phyloP scores from a whole-genome alignment of 495 filamentous ascomycete genomes.

The Annulohypoxylon moriforme region DNA sequence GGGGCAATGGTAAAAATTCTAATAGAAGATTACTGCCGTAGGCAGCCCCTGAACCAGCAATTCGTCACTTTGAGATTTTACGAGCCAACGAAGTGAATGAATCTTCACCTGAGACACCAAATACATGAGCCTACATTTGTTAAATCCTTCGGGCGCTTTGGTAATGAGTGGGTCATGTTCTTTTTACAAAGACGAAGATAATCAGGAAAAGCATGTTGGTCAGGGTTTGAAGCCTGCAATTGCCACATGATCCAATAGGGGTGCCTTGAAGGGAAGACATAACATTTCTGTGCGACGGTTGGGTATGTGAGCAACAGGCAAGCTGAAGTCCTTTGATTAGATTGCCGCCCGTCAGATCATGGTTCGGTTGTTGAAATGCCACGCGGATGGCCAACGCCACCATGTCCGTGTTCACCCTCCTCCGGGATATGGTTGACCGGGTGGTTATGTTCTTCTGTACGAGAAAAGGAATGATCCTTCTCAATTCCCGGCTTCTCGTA shows the following conservation, averaged over 20 bases:
- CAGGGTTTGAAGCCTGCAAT: constrained; percentile 14
- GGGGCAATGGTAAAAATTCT: constrained; percentile 21
- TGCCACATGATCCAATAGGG: constrained; percentile 29
- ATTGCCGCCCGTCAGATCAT: constrained; percentile 35
- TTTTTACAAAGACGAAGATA: constrained; percentile 6
- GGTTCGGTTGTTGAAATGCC: constrained; percentile 19
- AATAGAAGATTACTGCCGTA: constrained; percentile 17
- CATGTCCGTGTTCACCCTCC: background rate
- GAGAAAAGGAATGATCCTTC: constrained; percentile 7
- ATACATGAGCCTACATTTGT: background rate
- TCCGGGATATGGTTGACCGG: background rate
- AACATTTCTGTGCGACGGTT: constrained; percentile 23
- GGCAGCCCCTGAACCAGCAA: constrained; percentile 3
- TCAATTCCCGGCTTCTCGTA: constrained; percentile 1
- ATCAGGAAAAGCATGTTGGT: constrained; percentile 27
- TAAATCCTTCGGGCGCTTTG: constrained; percentile 23
- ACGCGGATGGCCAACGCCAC: constrained; percentile 24
- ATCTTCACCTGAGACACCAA: constrained; percentile 8
- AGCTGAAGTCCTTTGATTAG: constrained; percentile 21
- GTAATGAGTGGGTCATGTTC: constrained; percentile 15
- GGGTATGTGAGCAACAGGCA: constrained; percentile 14
- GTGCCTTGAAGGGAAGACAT: constrained; percentile 14
- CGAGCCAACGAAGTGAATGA: constrained; percentile 17
- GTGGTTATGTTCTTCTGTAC: constrained; percentile 6
- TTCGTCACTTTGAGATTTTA: constrained; percentile 10